phyloP scores from a whole-genome alignment of 1,284 basidiomycete species.

The Polyporus tsugae region DNA sequence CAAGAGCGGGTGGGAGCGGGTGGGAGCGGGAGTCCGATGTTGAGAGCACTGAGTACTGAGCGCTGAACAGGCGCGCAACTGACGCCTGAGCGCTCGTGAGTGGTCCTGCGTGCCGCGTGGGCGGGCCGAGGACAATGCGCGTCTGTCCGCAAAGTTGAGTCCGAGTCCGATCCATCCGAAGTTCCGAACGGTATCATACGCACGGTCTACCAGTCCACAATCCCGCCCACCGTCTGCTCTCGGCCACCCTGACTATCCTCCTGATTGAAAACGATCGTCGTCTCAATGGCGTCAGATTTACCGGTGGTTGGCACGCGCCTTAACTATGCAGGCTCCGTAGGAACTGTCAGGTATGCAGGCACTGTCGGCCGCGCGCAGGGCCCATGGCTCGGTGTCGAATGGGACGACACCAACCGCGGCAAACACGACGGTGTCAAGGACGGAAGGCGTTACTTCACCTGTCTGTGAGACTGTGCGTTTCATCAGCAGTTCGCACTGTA shows the following conservation, averaged over 20 bases:
- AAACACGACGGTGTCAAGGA: constrained; percentile 89
- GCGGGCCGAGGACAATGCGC: background rate
- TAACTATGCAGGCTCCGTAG: constrained; percentile 56
- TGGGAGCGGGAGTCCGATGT: constrained; percentile 20
- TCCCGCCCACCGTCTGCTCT: background rate
- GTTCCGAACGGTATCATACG: no score
- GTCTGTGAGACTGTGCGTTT: constrained; percentile 60
- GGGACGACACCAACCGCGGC: constrained; percentile 87
- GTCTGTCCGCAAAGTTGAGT: background rate
- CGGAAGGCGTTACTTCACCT: constrained; percentile 81
- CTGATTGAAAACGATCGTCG: background rate
- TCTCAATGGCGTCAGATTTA: constrained; percentile 16
- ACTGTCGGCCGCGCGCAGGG: constrained; percentile 71
- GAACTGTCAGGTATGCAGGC: constrained; percentile 80
- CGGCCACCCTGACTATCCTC: constrained; percentile 6
- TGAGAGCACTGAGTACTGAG: background rate
- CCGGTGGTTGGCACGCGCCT: constrained; percentile 60
- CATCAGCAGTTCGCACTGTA: constrained; percentile 18
- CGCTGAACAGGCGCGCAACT: no score
- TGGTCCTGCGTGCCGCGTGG: no score
- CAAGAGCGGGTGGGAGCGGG: constrained; percentile 10
- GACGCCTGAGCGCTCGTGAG: no score
- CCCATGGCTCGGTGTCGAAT: constrained; percentile 93
- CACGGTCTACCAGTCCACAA: no score
- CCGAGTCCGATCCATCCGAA: background rate